Conservation (phyloP, 495 filamentous ascomycete genomes). For the Lepidopterella palustris region DNA sequence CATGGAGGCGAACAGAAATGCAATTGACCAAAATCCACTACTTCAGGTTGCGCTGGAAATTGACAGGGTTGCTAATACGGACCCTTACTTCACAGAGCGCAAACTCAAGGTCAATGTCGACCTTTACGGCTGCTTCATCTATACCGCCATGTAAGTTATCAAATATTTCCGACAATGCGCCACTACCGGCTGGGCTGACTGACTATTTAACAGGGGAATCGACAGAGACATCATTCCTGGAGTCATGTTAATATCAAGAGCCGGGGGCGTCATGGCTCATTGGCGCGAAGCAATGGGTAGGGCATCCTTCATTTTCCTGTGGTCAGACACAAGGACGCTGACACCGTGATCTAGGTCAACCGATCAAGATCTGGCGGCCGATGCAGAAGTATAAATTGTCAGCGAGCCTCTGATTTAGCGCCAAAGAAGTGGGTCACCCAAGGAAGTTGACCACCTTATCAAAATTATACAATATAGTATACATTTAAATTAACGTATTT, state of each 20-base stretch:
- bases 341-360: too few species aligned
- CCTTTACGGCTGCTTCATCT: neutral
- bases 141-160: neutral
- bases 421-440: too few species aligned
- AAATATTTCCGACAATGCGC: neutral
- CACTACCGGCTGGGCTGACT: neutral
- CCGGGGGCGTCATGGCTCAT: neutral
- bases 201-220: neutral
- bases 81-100: constrained; percentile 13
- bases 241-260: neutral
- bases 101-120: constrained; percentile 1
- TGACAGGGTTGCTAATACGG: neutral
- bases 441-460: too few species aligned
- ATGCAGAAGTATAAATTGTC: too few species aligned
- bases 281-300: neutral
- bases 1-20: constrained; percentile 39
- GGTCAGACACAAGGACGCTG: too few species aligned
- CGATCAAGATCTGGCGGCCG: too few species aligned
- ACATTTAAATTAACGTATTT: too few species aligned
- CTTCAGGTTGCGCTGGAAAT: neutral
- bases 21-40: constrained; percentile 5
- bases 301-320: too few species aligned
- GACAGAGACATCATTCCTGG: neutral
- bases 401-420: too few species aligned
- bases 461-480: too few species aligned